These are phyloP conservation scores for Candida khao-thaluensis DNA, from an alignment of 805 yeast genomes.

Conservation along the genomic window DNA sequence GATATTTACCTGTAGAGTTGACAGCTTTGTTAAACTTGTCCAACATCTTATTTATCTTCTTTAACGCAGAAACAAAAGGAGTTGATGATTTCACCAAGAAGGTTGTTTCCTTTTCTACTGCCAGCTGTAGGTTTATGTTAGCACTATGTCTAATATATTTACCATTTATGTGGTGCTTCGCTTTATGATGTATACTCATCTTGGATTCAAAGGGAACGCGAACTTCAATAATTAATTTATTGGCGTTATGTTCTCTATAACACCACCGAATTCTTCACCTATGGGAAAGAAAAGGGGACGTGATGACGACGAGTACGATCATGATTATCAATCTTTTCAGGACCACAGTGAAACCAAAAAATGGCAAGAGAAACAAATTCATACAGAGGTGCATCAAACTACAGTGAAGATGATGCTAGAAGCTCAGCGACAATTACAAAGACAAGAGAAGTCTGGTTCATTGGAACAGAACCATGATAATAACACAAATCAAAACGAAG, in stretches of 20 bases:
- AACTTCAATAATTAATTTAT: neutral
- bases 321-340: too few species aligned
- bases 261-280: constrained; percentile 8
- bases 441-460: too few species aligned
- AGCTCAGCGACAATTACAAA: constrained; percentile 13
- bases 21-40: constrained; percentile 36
- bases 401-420: constrained; percentile 15
- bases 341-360: constrained; percentile 10
- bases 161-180: constrained; percentile 22
- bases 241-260: constrained; percentile 5
- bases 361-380: constrained; percentile 15
- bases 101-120: constrained; percentile 46
- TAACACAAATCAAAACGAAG: too few species aligned
- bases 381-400: constrained; percentile 12
- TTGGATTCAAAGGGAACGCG: neutral
- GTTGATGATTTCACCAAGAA: constrained; percentile 62
- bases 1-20: constrained; percentile 22
- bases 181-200: constrained; percentile 7
- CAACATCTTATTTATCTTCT: constrained; percentile 57
- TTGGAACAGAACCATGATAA: too few species aligned
- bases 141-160: constrained; percentile 56
- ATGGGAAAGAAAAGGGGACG: neutral
- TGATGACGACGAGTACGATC: constrained; percentile 3
- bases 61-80: constrained; percentile 72
- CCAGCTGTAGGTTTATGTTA: constrained; percentile 39